These are phyloP conservation scores for Populus tomentosa DNA, from an alignment of 441 rosid genomes.

Conservation along the genomic window DNA sequence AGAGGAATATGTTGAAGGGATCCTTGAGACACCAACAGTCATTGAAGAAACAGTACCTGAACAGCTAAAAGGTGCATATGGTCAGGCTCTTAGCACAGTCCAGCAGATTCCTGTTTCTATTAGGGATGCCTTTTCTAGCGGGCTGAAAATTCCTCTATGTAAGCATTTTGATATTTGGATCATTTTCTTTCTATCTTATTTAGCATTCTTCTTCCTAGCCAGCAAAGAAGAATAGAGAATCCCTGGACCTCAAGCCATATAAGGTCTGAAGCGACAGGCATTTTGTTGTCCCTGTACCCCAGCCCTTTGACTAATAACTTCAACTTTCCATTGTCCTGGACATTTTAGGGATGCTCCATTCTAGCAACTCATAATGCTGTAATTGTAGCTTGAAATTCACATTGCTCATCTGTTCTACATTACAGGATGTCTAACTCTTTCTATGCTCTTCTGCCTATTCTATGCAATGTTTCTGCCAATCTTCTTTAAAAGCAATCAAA, in stretches of 20 bases:
- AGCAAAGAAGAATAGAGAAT: background rate
- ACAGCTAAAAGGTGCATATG: conserved; percentile 67
- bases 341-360: background rate
- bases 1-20: conserved; percentile 81
- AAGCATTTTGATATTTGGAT: conserved; percentile 27
- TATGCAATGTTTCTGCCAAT: background rate
- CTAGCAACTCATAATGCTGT: background rate
- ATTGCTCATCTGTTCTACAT: background rate
- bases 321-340: background rate
- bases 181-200: background rate
- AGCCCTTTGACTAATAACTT: background rate
- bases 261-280: background rate
- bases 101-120: conserved; percentile 78
- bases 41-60: conserved; percentile 78
- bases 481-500: background rate
- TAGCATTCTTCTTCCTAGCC: background rate
- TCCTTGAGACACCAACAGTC: conserved; percentile 65
- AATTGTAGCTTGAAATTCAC: background rate
- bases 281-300: background rate
- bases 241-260: background rate
- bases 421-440: too few relatives aligned
- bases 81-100: conserved; percentile 56
- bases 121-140: conserved; percentile 58
- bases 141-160: conserved; percentile 73
- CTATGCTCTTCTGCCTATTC: background rate